phyloP scores from a whole-genome alignment of 768 basidiomycete species.

The Leucogyrophana mollusca region DNA sequence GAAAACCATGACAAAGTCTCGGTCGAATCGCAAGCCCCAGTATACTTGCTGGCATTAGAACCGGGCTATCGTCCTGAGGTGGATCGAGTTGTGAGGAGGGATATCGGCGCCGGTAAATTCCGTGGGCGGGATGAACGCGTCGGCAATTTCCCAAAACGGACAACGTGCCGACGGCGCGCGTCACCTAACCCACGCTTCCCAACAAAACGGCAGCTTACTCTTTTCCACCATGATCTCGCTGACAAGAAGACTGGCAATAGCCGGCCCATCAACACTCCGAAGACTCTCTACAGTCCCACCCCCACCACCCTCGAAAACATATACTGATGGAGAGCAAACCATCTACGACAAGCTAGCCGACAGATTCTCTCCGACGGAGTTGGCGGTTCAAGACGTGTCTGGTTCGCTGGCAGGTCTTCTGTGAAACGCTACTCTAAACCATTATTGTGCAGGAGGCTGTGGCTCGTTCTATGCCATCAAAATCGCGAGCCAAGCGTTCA shows the following conservation, averaged over 20 bases:
- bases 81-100: background rate
- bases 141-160: background rate
- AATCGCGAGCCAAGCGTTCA: conserved; percentile 83
- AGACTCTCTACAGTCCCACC: conserved; percentile 25
- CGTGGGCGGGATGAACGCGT: background rate
- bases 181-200: background rate
- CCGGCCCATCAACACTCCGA: conserved; percentile 22
- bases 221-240: conserved; percentile 29
- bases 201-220: conserved; percentile 1
- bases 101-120: background rate
- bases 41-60: conserved; percentile 17
- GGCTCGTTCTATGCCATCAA: conserved; percentile 96
- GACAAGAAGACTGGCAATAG: conserved; percentile 34
- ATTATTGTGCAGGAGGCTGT: conserved; percentile 71
- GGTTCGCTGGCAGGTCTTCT: conserved; percentile 47
- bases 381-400: conserved; percentile 93
- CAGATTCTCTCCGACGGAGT: conserved; percentile 73
- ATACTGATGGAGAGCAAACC: conserved; percentile 62
- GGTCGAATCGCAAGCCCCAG: conserved; percentile 19
- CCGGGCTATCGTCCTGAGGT: background rate
- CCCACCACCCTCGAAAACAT: conserved; percentile 20
- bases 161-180: background rate
- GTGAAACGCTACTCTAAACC: background rate
- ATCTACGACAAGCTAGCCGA: conserved; percentile 74
- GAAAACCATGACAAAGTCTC: conserved; percentile 7